Conservation (phyloP, 169 alveolate genomes). For the Plasmodium berghei region DNA sequence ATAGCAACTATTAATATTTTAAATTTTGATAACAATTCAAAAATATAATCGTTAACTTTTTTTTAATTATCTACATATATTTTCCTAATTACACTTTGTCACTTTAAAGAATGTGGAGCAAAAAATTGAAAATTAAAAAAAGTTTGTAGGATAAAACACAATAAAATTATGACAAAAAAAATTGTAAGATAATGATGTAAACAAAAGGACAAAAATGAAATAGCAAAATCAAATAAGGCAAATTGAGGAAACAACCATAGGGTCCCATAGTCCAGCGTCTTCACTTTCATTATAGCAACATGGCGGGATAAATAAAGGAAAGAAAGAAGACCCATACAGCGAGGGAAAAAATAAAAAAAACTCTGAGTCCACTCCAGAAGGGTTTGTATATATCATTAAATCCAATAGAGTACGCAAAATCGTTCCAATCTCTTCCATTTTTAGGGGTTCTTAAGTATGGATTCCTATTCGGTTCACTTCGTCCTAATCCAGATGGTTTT, state of each 20-base stretch:
- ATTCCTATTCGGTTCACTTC: slow-evolving; percentile 92
- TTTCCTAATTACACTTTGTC: too few species aligned
- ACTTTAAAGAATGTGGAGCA: too few species aligned
- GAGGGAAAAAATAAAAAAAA: slow-evolving; percentile 29
- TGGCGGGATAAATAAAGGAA: slow-evolving; percentile 71
- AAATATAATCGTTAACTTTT: not conserved
- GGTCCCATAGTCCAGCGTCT: too few species aligned
- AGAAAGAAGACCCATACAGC: slow-evolving; percentile 45
- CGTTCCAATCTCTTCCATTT: slow-evolving; percentile 94
- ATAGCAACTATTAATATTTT: too few species aligned
- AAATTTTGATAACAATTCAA: not conserved
- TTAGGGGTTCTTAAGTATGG: slow-evolving; percentile 92
- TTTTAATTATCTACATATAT: too few species aligned
- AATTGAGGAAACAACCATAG: too few species aligned
- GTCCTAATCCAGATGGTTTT: slow-evolving; percentile 92
- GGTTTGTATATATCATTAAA: slow-evolving; percentile 83
- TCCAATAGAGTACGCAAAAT: slow-evolving; percentile 85
- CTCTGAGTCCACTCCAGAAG: slow-evolving; percentile 81
- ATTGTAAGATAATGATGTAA: too few species aligned
- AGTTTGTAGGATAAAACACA: too few species aligned
- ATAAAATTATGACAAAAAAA: too few species aligned
- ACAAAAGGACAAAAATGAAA: too few species aligned
- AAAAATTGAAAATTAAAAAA: too few species aligned
- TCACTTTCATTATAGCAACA: slow-evolving; percentile 8
- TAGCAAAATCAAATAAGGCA: too few species aligned